Base-by-base conservation (phyloP, 2,329 filamentous ascomycete species). In the Neoarthrinium moseri region DNA sequence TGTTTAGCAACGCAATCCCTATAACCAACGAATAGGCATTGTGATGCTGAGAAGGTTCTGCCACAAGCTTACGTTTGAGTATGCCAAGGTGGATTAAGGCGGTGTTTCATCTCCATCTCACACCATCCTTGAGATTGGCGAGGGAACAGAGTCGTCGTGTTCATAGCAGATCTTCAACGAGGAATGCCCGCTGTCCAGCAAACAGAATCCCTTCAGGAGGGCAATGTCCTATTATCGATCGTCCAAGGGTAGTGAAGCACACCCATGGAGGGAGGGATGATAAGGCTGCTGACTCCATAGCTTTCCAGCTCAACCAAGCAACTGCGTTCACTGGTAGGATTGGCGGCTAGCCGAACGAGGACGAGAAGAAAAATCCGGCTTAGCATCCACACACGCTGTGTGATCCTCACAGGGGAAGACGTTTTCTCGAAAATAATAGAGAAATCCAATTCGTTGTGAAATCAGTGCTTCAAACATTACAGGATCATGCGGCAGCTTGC, bases 61-160 rank as follows among this genome's bases (percentile, higher is more conserved):
- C 47, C 49, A 48, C 56, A 52, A 40, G 59, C 54, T 39, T 51
- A 48, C 46, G 63, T 65, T 62, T 65, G 53, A 58, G 53, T 51
- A 55, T 54, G 44, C 37, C 48, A 48, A 49, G 52, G 54, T 56
- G 56, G 61, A 54, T 55, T 55, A 57, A 54, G 56, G 55, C 54
- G 56, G 50, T 56, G 68, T 70, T 70, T 71, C 67, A 69, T 54
- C 54, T 55, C 47, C 42, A 33, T 15, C 10, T 24, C 43, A 11
- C 32, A 29, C 29, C n/a, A 24, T 24, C 12, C 27, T 43, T 18
- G 27, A 12, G 18, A n/a, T 32, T 21, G 18, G 8, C 26, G 8
- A 29, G 26, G 26, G n/a, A 29, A 29, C 26, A 29, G n/a, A n/a
- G n/a, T n/a, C n/a, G n/a, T n/a, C n/a, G n/a, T n/a, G n/a, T n/a